Evolutionary conservation across 2,329 filamentous ascomycete genomes (phyloP), one percentile per base, ranked within the genome.

Genomic region (Atkinsonella hypoxylon): DNA sequence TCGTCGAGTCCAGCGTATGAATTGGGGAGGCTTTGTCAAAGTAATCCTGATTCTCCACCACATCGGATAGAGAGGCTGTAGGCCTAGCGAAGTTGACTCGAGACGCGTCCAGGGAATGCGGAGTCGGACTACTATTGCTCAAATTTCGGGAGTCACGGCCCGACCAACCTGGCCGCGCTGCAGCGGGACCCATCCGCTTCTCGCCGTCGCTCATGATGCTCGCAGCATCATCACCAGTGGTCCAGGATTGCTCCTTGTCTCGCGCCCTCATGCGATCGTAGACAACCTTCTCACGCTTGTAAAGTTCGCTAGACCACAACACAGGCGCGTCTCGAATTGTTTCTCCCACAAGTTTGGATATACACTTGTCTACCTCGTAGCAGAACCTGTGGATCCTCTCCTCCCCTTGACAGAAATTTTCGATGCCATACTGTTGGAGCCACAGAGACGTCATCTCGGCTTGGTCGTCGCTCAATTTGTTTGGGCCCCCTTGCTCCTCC

Each of bases 391-490:
- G 93, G 36, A 98, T 91, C 47, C 93, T 76, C 67, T 98, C 93
- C 64, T 98, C 93, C 6, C 91, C 93, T 58, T 83, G 85, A 68
- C 93, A 98, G 58, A 97, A 91, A 61, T 95, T 95, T 64, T 94
- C 89, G 32, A 97, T 84, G 13, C 82, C 82, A 56, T 83, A 85
- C 57, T 86, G 81, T 46, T 85, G 81, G 49, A 97, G 74, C 89
- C 91, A 98, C 51, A 82, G 80, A 18, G 78, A 72, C 0, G 89
- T 95, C 57, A 89, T 82, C 48, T 94, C 88, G 0, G 90, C 84
- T 64, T 97, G 93, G 50, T 95, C 89, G 62, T 97, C 91, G n/a
- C 88, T 90, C 12, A 98, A 76, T 66, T 98, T 98, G 65, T 94
- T 95, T 0, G 89, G 88, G 0, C 93, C 91, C 12, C 90, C 91